These are phyloP conservation scores for Sarcomyxa edulis DNA, from an alignment of 768 basidiomycete genomes.

Conservation along the genomic window DNA sequence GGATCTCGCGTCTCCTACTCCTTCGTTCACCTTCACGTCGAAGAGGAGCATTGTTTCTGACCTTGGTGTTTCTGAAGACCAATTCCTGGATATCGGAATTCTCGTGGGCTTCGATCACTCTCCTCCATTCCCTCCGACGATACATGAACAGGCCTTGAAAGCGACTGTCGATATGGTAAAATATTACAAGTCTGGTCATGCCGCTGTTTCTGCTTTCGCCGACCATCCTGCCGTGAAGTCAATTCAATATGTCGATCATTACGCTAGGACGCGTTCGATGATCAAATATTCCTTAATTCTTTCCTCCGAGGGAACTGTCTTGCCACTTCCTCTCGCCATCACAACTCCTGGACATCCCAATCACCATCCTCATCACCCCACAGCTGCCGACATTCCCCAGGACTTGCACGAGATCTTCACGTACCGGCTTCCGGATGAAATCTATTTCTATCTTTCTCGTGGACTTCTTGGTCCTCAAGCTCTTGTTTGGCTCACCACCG, in stretches of 20 bases:
- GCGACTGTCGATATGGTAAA: constrained; percentile 89
- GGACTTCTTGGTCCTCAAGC: constrained; percentile 87
- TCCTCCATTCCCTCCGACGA: constrained; percentile 74
- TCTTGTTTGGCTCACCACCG: constrained; percentile 91
- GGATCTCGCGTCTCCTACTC: constrained; percentile 63
- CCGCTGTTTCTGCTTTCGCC: constrained; percentile 68
- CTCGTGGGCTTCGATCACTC: constrained; percentile 86
- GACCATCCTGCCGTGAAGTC: constrained; percentile 83
- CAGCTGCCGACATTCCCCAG: constrained; percentile 80
- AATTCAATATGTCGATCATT: constrained; percentile 78
- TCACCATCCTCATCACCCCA: constrained; percentile 63
- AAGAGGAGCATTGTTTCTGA: constrained; percentile 62
- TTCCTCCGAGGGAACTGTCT: constrained; percentile 77
- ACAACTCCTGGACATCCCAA: constrained; percentile 45
- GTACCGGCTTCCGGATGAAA: constrained; percentile 88
- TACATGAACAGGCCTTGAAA: constrained; percentile 77
- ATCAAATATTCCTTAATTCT: constrained; percentile 89
- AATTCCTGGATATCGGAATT: constrained; percentile 92
- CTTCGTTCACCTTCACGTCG: constrained; percentile 79
- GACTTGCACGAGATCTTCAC: constrained; percentile 97
- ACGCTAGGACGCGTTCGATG: constrained; percentile 85
- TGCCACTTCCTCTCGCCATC: constrained; percentile 75
- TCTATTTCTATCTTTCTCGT: constrained; percentile 94
- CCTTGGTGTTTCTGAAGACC: constrained; percentile 72
- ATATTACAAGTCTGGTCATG: constrained; percentile 86